Conservation (phyloP, 73 alveolate genomes). For the Paramecium sexaurelia region DNA sequence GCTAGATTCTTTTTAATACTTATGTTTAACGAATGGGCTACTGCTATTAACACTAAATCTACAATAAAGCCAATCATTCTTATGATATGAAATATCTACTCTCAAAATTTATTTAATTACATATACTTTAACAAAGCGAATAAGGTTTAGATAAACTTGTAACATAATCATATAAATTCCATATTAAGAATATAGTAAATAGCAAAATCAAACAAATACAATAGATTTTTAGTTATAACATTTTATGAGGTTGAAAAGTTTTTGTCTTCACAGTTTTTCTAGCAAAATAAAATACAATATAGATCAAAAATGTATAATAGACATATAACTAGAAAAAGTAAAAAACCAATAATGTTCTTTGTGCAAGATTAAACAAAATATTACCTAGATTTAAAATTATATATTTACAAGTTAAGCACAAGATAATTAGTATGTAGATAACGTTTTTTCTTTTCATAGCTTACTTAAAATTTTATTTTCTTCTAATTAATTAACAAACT, state of each 20-base stretch:
- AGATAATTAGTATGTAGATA: neutral
- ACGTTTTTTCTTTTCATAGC: neutral
- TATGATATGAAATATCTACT: conserved; percentile 49
- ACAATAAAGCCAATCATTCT: conserved; percentile 40
- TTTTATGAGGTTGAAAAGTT: neutral
- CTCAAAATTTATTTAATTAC: neutral
- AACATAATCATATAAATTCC: conserved; percentile 1
- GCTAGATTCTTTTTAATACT: neutral
- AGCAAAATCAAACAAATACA: neutral
- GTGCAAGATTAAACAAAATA: neutral
- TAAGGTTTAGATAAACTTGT: neutral
- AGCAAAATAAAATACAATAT: conserved; percentile 27
- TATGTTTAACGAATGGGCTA: neutral
- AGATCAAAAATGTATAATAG: conserved; percentile 2
- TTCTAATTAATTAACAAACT: neutral
- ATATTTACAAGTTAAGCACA: conserved; percentile 2
- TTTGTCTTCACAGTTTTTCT: conserved; percentile 30
- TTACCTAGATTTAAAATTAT: neutral
- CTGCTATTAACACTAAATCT: neutral
- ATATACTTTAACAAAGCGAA: neutral
- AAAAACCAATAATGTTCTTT: neutral
- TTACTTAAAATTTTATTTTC: neutral
- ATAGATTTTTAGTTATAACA: neutral
- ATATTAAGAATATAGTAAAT: conserved; percentile 7
- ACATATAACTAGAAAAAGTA: conserved; percentile 22